Conservation (phyloP, 2,329 filamentous ascomycete genomes). For the Monosporascus sp. region DNA sequence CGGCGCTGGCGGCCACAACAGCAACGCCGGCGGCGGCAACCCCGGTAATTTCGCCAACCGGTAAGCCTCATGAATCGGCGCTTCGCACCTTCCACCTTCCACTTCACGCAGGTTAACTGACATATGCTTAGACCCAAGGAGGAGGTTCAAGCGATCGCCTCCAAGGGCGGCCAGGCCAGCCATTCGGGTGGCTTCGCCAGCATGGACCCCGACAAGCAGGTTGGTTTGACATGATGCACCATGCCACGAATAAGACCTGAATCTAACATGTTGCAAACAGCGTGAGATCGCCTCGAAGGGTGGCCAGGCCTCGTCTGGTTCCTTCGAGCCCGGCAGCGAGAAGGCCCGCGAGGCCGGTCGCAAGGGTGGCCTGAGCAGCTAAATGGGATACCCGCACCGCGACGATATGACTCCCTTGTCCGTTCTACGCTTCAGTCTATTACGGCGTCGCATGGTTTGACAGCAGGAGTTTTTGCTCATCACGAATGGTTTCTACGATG, state of each 20-base stretch:
- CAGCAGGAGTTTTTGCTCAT: no score
- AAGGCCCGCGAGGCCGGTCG: slow-evolving; percentile 47
- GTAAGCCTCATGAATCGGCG: slow-evolving; percentile 5
- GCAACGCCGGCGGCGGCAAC: slow-evolving; percentile 16
- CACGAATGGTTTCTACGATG: no score
- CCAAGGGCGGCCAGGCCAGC: slow-evolving; percentile 36
- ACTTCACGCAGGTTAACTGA: background rate
- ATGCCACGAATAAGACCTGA: background rate
- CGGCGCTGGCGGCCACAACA: background rate
- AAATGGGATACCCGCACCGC: no score
- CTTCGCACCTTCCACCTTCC: background rate
- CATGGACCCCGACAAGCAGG: slow-evolving; percentile 37
- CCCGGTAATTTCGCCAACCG: slow-evolving; percentile 36
- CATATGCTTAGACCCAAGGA: slow-evolving; percentile 29
- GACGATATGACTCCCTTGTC: no score
- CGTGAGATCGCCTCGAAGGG: slow-evolving; percentile 51
- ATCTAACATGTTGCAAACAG: slow-evolving; percentile 22
- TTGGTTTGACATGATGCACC: slow-evolving; percentile 14
- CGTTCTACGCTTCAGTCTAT: no score
- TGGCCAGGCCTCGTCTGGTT: slow-evolving; percentile 47
- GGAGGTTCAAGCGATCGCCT: slow-evolving; percentile 38
- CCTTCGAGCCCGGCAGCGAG: slow-evolving; percentile 48
- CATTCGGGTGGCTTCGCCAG: slow-evolving; percentile 33
- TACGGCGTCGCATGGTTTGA: no score
- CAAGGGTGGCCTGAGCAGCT: slow-evolving; percentile 38